phyloP scores from a whole-genome alignment of 208 protist species.

The Crithidia brevicula region DNA sequence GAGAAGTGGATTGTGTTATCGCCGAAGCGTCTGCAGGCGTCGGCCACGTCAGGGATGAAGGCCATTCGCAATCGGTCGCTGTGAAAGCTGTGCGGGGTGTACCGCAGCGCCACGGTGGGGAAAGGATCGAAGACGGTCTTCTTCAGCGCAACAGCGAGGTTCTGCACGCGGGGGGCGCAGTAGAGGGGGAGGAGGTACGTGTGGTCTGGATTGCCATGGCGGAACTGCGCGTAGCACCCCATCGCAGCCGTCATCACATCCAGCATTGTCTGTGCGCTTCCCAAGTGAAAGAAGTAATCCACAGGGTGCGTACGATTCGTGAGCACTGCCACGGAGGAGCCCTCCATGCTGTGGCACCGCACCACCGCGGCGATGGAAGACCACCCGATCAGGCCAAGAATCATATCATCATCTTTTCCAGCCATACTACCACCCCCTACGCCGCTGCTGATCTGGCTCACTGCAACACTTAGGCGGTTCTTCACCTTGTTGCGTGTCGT shows the following conservation, averaged over 20 bases:
- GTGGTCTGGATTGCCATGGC: constrained; percentile 5
- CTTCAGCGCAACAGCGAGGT: constrained; percentile 45
- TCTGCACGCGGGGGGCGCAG: constrained; percentile 40
- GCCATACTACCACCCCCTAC: background rate
- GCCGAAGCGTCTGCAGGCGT: constrained; percentile 58
- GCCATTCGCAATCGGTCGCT: constrained; percentile 59
- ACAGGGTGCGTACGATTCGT: constrained; percentile 32
- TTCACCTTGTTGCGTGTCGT: background rate
- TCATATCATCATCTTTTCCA: constrained; percentile 13
- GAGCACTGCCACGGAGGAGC: constrained; percentile 46
- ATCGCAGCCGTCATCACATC: constrained; percentile 19
- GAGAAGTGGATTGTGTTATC: constrained; percentile 81
- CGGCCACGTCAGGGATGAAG: constrained; percentile 55
- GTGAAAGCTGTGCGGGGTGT: constrained; percentile 32
- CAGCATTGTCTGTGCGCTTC: constrained; percentile 16
- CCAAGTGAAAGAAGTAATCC: constrained; percentile 52
- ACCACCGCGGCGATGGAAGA: constrained; percentile 46
- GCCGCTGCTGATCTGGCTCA: constrained; percentile 22
- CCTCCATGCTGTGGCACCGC: constrained; percentile 39
- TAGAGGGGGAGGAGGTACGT: constrained; percentile 41
- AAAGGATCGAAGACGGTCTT: constrained; percentile 56
- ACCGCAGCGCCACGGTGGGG: constrained; percentile 57
- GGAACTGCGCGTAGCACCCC: constrained; percentile 23
- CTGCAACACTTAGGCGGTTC: constrained; percentile 9
- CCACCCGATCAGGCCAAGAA: constrained; percentile 44